Base-by-base conservation (phyloP, 2,329 filamentous ascomycete genomes). In the Cercospora brassicicola region DNA sequence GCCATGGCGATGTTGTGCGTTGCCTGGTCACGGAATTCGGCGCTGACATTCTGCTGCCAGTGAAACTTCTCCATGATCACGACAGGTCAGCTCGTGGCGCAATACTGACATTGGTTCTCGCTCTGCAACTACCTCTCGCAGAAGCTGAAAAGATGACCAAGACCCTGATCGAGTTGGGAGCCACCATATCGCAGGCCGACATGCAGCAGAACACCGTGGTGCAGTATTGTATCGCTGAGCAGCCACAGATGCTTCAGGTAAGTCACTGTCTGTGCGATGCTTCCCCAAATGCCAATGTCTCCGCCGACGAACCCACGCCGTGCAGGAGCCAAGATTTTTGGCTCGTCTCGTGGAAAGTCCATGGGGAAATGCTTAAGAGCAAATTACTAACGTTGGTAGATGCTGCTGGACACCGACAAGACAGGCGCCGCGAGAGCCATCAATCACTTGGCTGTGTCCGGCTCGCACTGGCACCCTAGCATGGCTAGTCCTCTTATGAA, bases 101-200 rank as follows among this genome's bases (percentile, higher is more conserved):
- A 0, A 89, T 94, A 55, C 81, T 95, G 59, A 90, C 89, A 0
- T 80, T 94, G 7, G 85, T 88, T 0, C 82, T 96, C n/a, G 87
- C 90, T 1, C 79, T 92, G 30, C 81, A 85, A 10, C 85, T 94
- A 5, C 87, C 90, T 0, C 72, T 83, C 0, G 85, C 89, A 1
- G 85, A 89, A 73, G 89, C 90, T 0, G 85, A 86, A 68, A 82
- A 83, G 13, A 94, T 94, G 86, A 84, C 86, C 0, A 81, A 84
- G 57, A 83, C 87, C 0, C 84, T 96, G 8, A 79, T 96, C 31
- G 83, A 86, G 56, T 84, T 93, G 1, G 92, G 92, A 0, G 91
- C 91, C 1, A 90, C 90, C 0, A 88, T 85, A 36, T 87, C 90
- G 0, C 92, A 95, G 77, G 91, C 89, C 0, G 91, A 94, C 71